A percentile compares a stretch with the other conserved stretches of the same genome.
Conservation (phyloP, 805 yeast species). For the Isabelozyma gotoi region DNA sequence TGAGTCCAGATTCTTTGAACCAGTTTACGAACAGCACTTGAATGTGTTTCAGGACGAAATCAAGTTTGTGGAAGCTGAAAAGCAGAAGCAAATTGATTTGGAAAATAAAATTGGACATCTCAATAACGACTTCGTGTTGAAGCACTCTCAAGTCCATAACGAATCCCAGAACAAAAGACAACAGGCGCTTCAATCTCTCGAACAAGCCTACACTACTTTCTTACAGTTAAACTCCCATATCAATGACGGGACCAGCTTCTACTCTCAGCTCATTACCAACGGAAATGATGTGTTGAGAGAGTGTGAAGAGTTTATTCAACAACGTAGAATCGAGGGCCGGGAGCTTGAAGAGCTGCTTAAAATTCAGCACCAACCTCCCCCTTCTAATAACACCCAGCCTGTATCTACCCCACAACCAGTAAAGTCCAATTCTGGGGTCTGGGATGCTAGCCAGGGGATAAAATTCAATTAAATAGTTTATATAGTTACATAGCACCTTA, state of each 20-base stretch:
- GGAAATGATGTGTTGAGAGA: conserved; percentile 45
- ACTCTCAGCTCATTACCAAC: conserved; percentile 55
- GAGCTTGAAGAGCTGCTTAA: conserved; percentile 14
- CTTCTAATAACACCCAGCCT: too few species aligned
- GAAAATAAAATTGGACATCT: conserved; percentile 36
- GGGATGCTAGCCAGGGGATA: conserved; percentile 16
- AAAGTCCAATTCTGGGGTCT: conserved; percentile 5
- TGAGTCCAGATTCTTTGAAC: conserved; percentile 32
- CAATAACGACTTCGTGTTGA: conserved; percentile 27
- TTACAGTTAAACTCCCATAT: conserved; percentile 59
- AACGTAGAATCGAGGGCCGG: conserved; percentile 53
- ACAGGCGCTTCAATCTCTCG: conserved; percentile 51
- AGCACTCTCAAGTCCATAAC: conserved; percentile 10
- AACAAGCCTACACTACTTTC: conserved; percentile 49
- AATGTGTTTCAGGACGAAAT: conserved; percentile 51
- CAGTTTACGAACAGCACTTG: conserved; percentile 42
- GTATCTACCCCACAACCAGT: not conserved
- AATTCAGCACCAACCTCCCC: not conserved
- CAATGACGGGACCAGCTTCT: conserved; percentile 69
- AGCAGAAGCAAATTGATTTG: conserved; percentile 29
- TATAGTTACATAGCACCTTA: not conserved
- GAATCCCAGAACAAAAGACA: conserved; percentile 39
- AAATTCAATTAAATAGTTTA: conserved; percentile 8
- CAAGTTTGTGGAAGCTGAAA: conserved; percentile 40
- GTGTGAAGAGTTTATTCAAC: conserved; percentile 51